These are phyloP conservation scores for Colletotrichum chlorophyti DNA, from an alignment of 2,329 filamentous ascomycete species.

Conservation along the genomic window DNA sequence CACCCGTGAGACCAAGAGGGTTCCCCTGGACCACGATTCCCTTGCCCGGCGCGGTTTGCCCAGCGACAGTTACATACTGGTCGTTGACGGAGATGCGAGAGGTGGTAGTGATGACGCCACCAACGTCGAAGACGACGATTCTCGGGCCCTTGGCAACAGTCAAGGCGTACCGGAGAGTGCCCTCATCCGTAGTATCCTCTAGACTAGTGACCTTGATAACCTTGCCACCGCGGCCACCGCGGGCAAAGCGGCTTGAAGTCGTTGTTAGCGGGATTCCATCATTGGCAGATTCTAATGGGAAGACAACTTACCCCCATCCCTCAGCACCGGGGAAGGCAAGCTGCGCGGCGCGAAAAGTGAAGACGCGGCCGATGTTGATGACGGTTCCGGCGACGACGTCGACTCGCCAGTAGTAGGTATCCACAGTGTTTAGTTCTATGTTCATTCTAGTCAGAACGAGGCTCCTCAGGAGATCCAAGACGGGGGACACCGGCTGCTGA, in stretches of 20 bases:
- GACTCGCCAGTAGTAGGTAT: slow-evolving; percentile 40
- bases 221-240: slow-evolving; percentile 43
- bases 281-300: not conserved
- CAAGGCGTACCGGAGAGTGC: slow-evolving; percentile 44
- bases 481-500: no score
- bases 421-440: slow-evolving; percentile 31
- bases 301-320: slow-evolving; percentile 39
- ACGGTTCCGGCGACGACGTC: slow-evolving; percentile 33
- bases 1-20: slow-evolving; percentile 39
- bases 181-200: slow-evolving; percentile 37
- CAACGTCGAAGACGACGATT: slow-evolving; percentile 54
- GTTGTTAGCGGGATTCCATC: not conserved
- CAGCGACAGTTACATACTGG: slow-evolving; percentile 52
- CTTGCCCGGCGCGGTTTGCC: slow-evolving; percentile 56
- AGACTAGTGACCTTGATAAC: slow-evolving; percentile 46
- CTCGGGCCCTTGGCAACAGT: slow-evolving; percentile 48
- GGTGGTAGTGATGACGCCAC: slow-evolving; percentile 53
- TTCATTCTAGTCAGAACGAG: no score
- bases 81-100: slow-evolving; percentile 50
- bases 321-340: slow-evolving; percentile 47
- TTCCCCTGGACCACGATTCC: slow-evolving; percentile 41
- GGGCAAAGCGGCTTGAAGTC: slow-evolving; percentile 35
- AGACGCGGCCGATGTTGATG: slow-evolving; percentile 35
- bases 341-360: slow-evolving; percentile 39
- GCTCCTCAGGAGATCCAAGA: no score